Conservation (phyloP, 176 grass and related monocot genomes). For the Triticum aestivum region IWGSC_CS_RefSeq_v2.1 NC_057814.1:204048981-204049480, state of each 20-base stretch:
- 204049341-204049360: neutral
- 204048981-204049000: constrained; percentile 73
- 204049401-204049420: constrained; percentile 30
- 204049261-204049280: constrained; percentile 87
- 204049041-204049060: constrained; percentile 71
- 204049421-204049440: neutral
- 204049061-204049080: constrained; percentile 70
- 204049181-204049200: constrained; percentile 84
- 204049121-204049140: constrained; percentile 93
- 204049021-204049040: constrained; percentile 76
- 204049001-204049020: constrained; percentile 70
- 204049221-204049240: constrained; percentile 59
- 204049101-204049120: constrained; percentile 89
- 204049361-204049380: constrained; percentile 29
- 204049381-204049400: constrained; percentile 32
- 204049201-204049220: constrained; percentile 88
- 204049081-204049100: constrained; percentile 87
- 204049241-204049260: constrained; percentile 73
- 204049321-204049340: neutral
- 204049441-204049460: neutral
- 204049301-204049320: constrained; percentile 38
- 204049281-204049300: constrained; percentile 32
- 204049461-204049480: no score
- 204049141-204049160: constrained; percentile 53
- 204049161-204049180: constrained; percentile 83